Base-by-base conservation (phyloP, 1,284 basidiomycete species). In the Chalciporus sp. region DNA sequence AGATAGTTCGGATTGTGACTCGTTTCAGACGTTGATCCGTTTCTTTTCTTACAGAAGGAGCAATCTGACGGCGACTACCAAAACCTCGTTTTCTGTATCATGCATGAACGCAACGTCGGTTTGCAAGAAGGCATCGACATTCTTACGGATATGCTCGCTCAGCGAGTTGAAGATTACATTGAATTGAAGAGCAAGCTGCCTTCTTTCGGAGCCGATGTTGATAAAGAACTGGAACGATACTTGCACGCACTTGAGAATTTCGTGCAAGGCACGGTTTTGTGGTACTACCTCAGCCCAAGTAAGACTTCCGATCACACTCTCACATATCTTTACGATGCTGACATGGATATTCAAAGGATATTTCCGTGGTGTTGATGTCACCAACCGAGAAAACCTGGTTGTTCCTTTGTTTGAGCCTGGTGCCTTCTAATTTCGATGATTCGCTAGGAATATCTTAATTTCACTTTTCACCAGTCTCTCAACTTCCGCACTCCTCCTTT, bases 61-160 rank as follows among this genome's bases (percentile, higher is more conserved):
- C 78, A 80, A 56, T 70, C 75, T 7, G 77, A 79, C 52, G 75
- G 74, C 27, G 79, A 81, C 58, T 78, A 76, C 56, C 77, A 79
- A 61, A 80, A 80, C 56, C 66, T 80, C 11, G 77, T 80, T 35
- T 77, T 77, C 61, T 72, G 72, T 47, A 69, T 80, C 50, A 79
- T 80, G 75, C 62, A 73, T 35, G 76, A 79, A 58, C 68, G 62
- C 31, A 61, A 71, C n/a, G 62, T 76, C 4, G 75, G 74, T 28
- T 64, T 80, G 7, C 79, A 80, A 58, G 69, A 60, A 28, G 77
- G 72, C 4, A 69, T 78, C 31, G 72, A 78, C 48, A 68, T 73
- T 47, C 55, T 78, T 54, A 76, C 73, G 31, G 67, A 71, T 7
- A 79, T 79, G 75, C 68, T 76, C n/a, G 57, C 65, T 1, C 63